phyloP scores from a whole-genome alignment of 441 rosid genomes.

The Dalechampia spathulata region DNA sequence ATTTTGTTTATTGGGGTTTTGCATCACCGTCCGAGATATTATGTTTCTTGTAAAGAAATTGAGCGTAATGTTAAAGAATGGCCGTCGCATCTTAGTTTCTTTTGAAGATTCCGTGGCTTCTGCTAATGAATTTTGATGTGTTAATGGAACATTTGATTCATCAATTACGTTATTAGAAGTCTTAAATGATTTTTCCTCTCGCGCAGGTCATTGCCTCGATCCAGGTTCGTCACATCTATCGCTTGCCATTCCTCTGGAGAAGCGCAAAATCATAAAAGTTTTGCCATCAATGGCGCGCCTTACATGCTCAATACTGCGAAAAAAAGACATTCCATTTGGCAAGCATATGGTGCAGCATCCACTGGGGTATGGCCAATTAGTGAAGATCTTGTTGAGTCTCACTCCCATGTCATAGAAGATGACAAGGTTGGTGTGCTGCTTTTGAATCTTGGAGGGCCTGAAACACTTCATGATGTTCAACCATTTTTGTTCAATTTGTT shows the following conservation, averaged over 20 bases:
- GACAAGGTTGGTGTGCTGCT: slow-evolving; percentile 75
- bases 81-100: not conserved
- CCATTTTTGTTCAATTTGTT: slow-evolving; percentile 87
- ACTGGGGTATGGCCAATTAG: slow-evolving; percentile 33
- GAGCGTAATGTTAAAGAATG: too few relatives aligned
- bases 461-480: slow-evolving; percentile 81
- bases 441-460: slow-evolving; percentile 94
- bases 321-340: slow-evolving; percentile 32
- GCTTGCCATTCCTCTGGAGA: slow-evolving; percentile 18
- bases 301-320: slow-evolving; percentile 9
- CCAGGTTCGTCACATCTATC: slow-evolving; percentile 15
- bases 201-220: slow-evolving; percentile 22
- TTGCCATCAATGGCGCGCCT: slow-evolving; percentile 12
- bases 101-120: not conserved
- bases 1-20: not conserved
- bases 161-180: not conserved
- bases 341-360: slow-evolving; percentile 27
- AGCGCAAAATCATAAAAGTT: slow-evolving; percentile 9
- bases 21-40: not conserved
- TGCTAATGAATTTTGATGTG: not conserved
- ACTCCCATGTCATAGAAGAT: slow-evolving; percentile 41
- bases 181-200: not conserved
- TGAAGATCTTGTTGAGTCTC: slow-evolving; percentile 32
- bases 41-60: too few relatives aligned
- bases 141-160: not conserved